phyloP scores from a whole-genome alignment of 345 rosid species.

The Geranium rotundifolium region DNA sequence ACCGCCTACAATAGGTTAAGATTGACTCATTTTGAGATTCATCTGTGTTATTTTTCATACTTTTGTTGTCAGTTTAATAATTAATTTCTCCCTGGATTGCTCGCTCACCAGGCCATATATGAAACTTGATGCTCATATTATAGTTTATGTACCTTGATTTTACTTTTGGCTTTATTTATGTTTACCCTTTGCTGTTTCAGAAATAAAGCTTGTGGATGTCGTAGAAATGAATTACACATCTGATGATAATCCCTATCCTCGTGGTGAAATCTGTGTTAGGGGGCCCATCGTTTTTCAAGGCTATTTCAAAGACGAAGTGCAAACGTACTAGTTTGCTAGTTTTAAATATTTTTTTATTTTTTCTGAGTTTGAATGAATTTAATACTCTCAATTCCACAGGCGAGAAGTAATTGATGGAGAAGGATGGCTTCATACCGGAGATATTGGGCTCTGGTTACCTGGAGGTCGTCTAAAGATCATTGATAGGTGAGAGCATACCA shows the following conservation, averaged over 20 bases:
- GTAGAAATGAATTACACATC: conserved; percentile 94
- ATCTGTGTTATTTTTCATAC: too few relatives aligned
- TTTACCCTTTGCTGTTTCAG: conserved; percentile 28
- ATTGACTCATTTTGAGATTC: too few relatives aligned
- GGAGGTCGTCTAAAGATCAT: conserved; percentile 95
- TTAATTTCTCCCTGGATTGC: too few relatives aligned
- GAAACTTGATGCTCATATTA: neutral
- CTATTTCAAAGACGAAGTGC: conserved; percentile 83
- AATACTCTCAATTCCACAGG: conserved; percentile 32
- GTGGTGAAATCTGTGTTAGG: conserved; percentile 96
- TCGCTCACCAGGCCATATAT: too few relatives aligned
- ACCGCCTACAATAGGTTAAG: too few relatives aligned
- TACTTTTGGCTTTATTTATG: conserved; percentile 2
- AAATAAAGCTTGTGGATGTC: conserved; percentile 92
- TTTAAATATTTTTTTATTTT: conserved; percentile 5
- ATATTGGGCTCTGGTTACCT: conserved; percentile 77
- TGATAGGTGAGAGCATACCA: conserved; percentile 47
- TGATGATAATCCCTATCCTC: conserved; percentile 75
- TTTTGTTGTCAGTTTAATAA: too few relatives aligned
- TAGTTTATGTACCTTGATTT: neutral
- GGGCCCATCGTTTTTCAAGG: conserved; percentile 83
- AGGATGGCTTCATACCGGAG: conserved; percentile 98
- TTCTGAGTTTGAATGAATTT: conserved; percentile 1
- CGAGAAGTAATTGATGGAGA: conserved; percentile 82
- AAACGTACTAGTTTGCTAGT: conserved; percentile 44